Evolutionary conservation across 305 asterid genomes (phyloP), one percentile per base, ranked within the genome.

Genomic region (Ajuga reptans): DNA sequence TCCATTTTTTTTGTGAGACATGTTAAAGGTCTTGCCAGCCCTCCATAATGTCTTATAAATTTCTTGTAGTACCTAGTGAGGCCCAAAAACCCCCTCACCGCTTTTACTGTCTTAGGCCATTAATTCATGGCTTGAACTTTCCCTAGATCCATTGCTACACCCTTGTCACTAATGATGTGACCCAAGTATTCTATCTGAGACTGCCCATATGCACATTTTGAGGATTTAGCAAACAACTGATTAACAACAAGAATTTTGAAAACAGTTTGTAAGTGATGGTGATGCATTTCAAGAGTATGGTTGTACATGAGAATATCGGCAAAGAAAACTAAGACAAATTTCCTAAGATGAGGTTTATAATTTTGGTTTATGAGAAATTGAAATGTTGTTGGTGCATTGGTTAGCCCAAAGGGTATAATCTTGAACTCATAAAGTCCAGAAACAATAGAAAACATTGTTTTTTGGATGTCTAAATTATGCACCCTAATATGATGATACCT

Each of bases 261-360:
- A 0, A 50, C 12, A 6, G 5, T 0, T 0, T 5, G 1, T 0
- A 50, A 3, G 3, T 50, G 55, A 1, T 16, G 0, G 0, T 6
- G 8, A 11, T 50, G 56, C 1, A 0, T 0, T 1, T 16, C 12
- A 5, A 50, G 6, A 4, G 7, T 1, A 0, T 2, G 2, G 3
- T 5, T 17, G 11, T 50, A 50, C 0, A 50, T 3, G 0, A 50
- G 4, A 0, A 50, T 50, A 0, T 50, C 56, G 39, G 37, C 51
- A 17, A 60, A 60, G 4, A 60, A 39, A 0, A 56, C 11, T 10
- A 56, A 14, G 0, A 33, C 6, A 14, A 56, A 56, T 0, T 12
- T 3, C 5, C 5, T 50, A 0, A 50, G 3, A 1, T 15, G 8
- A 0, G 1, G 1, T 1, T 0, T 0, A 9, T 16, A 50, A 0